Base-by-base conservation (phyloP, 768 basidiomycete genomes). In the Lentinus brumalis region DNA sequence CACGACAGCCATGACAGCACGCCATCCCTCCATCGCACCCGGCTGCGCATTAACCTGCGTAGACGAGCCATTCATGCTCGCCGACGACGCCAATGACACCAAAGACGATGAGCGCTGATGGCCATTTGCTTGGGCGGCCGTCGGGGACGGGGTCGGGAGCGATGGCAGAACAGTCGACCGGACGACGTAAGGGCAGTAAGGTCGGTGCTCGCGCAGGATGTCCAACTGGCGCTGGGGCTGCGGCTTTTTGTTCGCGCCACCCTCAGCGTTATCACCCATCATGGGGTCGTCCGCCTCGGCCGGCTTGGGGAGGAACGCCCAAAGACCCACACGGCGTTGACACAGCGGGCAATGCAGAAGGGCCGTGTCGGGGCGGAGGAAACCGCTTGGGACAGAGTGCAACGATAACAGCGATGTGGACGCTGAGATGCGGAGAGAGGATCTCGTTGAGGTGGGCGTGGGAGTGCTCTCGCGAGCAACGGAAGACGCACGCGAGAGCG, bases 111-210 rank as follows among this genome's bases (percentile, higher is more conserved):
- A 66, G 40, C 59, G 55, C 10, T 51, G 5, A 63, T 61, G 49
- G 40, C 66, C 41, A 45, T 57, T 40, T 60, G 35, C 51, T 26
- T 61, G 60, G 41, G 55, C 16, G 40, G 46, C 56, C 53, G 51
- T n/a, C 21, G 44, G 52, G 15, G 53, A 55, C 57, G 66, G 69
- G 14, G 67, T 69, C 11, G 84, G 81, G 9, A 86, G 71, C 2
- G 85, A 82, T 4, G 88, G 88, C 11, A 91, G 77, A 2, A 78
- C 68, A 3, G 88, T 91, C 7, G 89, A 89, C 14, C 83, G 81
- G 39, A 88, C 86, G 31, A 91, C 83, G 62, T 92, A 94, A n/a
- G 92, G 92, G 65, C 92, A 94, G 66, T 90, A 92, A 3, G 89
- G 88, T 30, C 92, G 82, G 70, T 94, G 92, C 72, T 94, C 92